Base-by-base conservation (phyloP, 179 eudicot species). In the Actinidia polygama region DNA sequence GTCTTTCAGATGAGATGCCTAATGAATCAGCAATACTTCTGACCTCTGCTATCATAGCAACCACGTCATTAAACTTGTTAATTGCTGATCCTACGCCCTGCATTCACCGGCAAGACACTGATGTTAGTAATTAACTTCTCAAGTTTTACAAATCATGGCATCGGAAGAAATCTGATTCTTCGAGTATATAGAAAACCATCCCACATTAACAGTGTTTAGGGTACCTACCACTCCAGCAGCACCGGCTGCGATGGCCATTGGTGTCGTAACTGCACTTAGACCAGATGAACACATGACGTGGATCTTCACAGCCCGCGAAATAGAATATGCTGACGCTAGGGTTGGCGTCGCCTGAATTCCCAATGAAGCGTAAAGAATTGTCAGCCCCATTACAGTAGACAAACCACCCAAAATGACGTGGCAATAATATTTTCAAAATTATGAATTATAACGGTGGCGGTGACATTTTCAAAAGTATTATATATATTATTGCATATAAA, bases 11-110 rank as follows among this genome's bases (percentile, higher is more conserved):
- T 46, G 88, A 85, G 77, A 86, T 78, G n/a, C 77, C 83, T 62
- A 93, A 47, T 0, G 99, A 93, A 76, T 91, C 87, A 40, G 97
- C 95, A 24, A 95, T 90, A 77, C 91, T 91, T 70, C 91, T 87
- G 53, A 94, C 99, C 88, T 93, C 95, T 14, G 99, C 99, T 15
- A 94, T 93, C 97, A 95, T 95, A 1, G 99, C 99, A 44, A 95
- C 89, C 36, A 90, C 90, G 77, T 94, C 91, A 69, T 95, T 93
- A 30, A 94, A 94, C 94, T 87, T 94, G 93, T 94, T 95, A 10
- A 95, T 78, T n/a, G 98, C 98, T 4, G 98, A 91, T 19, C 99
- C 98, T 40, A 95, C 93, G 21, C 99, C 98, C 98, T 94, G 90
- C 80, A 76, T 73, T 70, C 68, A 78, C 75, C 40, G 8, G 18